These are phyloP conservation scores for Cicer chorassanicum DNA, from an alignment of 306 rosid genomes.

Conservation along the genomic window DNA sequence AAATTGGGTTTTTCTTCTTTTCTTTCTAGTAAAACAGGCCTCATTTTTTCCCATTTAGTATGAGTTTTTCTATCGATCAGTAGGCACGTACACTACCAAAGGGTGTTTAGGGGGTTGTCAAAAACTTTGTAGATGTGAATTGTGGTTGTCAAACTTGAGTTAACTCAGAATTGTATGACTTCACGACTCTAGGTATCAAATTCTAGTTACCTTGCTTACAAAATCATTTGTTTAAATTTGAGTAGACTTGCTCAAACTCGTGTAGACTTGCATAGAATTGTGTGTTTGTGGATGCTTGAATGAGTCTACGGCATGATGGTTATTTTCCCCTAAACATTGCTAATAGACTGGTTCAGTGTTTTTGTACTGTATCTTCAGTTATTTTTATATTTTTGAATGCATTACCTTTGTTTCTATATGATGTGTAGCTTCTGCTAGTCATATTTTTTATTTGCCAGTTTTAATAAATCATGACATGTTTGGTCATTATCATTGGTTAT, in stretches of 20 bases:
- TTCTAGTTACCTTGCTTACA: neutral
- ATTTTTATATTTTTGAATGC: conserved; percentile 24
- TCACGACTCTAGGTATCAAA: neutral
- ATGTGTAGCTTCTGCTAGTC: conserved; percentile 16
- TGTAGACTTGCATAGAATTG: neutral
- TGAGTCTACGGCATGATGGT: neutral
- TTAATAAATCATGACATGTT: conserved; percentile 36
- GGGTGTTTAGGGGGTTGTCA: conserved; percentile 18
- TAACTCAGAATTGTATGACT: neutral
- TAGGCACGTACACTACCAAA: neutral
- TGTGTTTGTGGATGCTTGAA: neutral
- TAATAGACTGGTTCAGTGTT: too few relatives aligned
- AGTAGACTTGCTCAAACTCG: neutral
- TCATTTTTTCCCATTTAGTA: neutral
- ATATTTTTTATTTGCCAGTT: conserved; percentile 11
- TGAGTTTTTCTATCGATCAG: neutral
- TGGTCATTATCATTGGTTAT: conserved; percentile 34
- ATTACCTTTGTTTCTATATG: conserved; percentile 39
- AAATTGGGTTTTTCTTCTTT: neutral
- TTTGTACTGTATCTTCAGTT: conserved; percentile 10
- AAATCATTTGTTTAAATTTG: neutral
- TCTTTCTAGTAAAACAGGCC: neutral
- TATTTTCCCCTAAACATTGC: neutral
- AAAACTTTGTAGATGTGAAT: conserved; percentile 1
- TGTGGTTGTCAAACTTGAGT: neutral